phyloP scores from a whole-genome alignment of 768 basidiomycete genomes.

The Naematelia encephala region DNA sequence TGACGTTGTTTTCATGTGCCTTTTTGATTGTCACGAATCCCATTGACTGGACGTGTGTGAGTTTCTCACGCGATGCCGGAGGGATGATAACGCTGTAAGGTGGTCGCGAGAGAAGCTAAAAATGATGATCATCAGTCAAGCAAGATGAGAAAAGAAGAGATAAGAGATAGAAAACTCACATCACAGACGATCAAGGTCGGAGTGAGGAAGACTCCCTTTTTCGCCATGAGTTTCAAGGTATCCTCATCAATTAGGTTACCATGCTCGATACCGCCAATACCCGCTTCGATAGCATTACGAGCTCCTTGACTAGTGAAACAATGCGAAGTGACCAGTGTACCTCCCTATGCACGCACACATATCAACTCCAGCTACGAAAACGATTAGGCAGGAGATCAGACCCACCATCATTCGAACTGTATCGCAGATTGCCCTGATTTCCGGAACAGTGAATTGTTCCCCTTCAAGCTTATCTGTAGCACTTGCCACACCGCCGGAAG shows the following conservation, averaged over 20 bases:
- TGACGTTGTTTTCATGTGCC: conserved; percentile 26
- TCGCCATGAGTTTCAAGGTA: conserved; percentile 25
- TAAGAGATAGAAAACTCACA: no score
- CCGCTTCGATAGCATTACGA: conserved; percentile 24
- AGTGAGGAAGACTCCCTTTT: conserved; percentile 27
- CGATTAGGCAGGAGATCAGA: background rate
- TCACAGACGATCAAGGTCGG: conserved; percentile 31
- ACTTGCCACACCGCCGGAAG: conserved; percentile 24
- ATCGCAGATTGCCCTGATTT: conserved; percentile 33
- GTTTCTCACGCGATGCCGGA: conserved; percentile 16
- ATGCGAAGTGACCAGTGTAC: conserved; percentile 18
- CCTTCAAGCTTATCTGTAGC: conserved; percentile 24
- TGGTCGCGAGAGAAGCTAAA: conserved; percentile 15
- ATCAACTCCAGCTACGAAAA: background rate
- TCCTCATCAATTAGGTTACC: conserved; percentile 28
- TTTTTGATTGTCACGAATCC: conserved; percentile 25
- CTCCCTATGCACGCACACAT: conserved; percentile 3
- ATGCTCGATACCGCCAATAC: conserved; percentile 32
- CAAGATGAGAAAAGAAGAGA: no score
- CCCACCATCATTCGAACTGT: conserved; percentile 26
- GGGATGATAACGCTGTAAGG: conserved; percentile 25
- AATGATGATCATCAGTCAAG: background rate
- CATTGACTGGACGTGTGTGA: conserved; percentile 17
- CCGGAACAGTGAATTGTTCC: conserved; percentile 26
- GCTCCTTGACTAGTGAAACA: conserved; percentile 24